Base-by-base conservation (phyloP, 345 rosid genomes). In the Pistacia integerrima region DNA sequence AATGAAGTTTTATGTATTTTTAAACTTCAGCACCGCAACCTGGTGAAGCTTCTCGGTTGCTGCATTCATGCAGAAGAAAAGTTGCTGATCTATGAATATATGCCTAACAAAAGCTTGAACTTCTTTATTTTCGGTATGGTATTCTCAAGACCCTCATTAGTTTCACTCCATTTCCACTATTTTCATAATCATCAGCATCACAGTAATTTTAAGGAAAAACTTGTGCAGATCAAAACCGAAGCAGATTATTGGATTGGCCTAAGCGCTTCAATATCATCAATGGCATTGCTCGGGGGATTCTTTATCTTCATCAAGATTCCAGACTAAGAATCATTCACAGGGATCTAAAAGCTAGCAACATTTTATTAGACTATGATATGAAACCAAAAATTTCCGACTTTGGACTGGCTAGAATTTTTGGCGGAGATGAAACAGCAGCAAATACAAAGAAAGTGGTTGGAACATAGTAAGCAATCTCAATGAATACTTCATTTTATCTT, bases 371-470 rank as follows among this genome's bases (percentile, higher is more conserved):
- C n/a, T 22, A 46, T 25, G 74, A 82, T 8, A 66, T 85, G 84
- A 83, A 74, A 16, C 90, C 90, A 0, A 87, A 87, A 71, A 83
- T 87, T 64, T 87, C 84, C 2, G 90, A 87, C 48, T 87, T 87
- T 7, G 90, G 88, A 36, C 41, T 87, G 79, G 86, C 90, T 49
- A 79, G 85, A 70, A 77, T 72, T 35, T 87, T 87, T 57, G 84
- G 70, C 8, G 78, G 77, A 20, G 86, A 84, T 61, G 79, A 82
- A 76, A 73, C 73, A 16, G 86, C 81, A 60, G 85, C 82, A 4
- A 79, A 63, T n/a, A 84, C 90, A 0, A 81, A 64, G 36, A 73
- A 82, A 78, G 82, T 87, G 5, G 84, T 87, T 17, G 88, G 90
- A 76, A 84, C 84, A 66, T 84, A 82, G 88, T 84, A 81, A 72